Evolutionary conservation across 345 rosid species (phyloP), one percentile per base, ranked within the genome.

Genomic region (Anacardium occidentale): DNA sequence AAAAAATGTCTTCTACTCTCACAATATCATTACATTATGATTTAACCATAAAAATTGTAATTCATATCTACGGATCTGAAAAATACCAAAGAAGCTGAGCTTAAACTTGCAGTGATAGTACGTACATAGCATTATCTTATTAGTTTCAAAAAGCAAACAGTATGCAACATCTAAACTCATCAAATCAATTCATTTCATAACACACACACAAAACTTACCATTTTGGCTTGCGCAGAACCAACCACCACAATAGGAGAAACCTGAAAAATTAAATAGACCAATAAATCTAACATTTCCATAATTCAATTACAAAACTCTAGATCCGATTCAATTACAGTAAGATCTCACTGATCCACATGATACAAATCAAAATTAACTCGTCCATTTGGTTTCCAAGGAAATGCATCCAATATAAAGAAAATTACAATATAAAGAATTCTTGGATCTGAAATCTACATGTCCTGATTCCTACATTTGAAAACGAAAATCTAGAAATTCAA

Each of bases 381-480:
- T 42, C 40, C n/a, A 22, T 54, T 68, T 40, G 50, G 71, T 8
- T 37, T 1, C 22, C 4, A 51, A 68, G 21, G 29, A 54, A 68
- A 68, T 53, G 62, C 7, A 54, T 32, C 29, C 29, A 54, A 55
- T 7, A 9, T 7, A 5, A 67, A 32, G 32, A 20, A 67, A 52
- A 44, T 18, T 1, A 20, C 2, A 5, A 14, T 45, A 24, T 0
- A 47, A 54, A 3, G 13, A 13, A 68, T 22, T 14, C 1, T 37
- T 14, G 62, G 71, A 68, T 68, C 71, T 40, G 21, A 55, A 62
- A 68, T 68, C 71, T 54, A 54, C 32, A 29, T 29, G 32, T 29
- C 32, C 32, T 29, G 32, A 29, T 29, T 29, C 32, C 13, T 20
- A 25, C 22, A 37, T 14, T 14, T 20, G 21, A 37, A 20, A 37